phyloP scores from a whole-genome alignment of 768 basidiomycete genomes.

The Auricularia auricula-judae region DNA sequence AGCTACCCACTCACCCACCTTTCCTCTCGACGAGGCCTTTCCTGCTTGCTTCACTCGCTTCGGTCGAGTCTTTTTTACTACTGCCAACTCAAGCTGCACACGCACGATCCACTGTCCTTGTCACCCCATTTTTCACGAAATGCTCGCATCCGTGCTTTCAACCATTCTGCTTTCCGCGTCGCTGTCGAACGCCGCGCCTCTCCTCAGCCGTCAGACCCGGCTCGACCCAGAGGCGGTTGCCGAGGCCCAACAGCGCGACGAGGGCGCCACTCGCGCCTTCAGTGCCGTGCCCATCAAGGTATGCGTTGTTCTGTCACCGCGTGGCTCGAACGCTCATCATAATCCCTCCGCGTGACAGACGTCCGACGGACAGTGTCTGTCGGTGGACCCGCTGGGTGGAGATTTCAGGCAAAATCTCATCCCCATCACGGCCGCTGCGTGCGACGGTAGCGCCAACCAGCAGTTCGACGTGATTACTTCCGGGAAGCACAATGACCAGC shows the following conservation, averaged over 20 bases:
- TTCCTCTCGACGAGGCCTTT: neutral
- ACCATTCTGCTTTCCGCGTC: neutral
- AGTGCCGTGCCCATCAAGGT: slow-evolving; percentile 5
- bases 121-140: neutral
- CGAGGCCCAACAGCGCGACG: slow-evolving; percentile 3
- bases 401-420: slow-evolving; percentile 6
- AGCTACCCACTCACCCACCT: neutral
- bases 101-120: neutral
- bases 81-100: neutral
- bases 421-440: neutral
- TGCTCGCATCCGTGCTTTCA: neutral
- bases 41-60: neutral
- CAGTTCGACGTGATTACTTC: slow-evolving; percentile 2
- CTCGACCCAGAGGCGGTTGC: slow-evolving; percentile 4
- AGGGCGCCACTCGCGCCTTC: slow-evolving; percentile 5
- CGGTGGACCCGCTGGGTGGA: slow-evolving; percentile 1
- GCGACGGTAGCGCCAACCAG: neutral
- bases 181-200: neutral
- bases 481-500: slow-evolving; percentile 1
- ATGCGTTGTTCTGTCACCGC: neutral
- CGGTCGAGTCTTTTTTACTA: neutral
- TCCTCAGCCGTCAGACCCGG: neutral
- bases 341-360: neutral
- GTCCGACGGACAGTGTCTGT: slow-evolving; percentile 2
- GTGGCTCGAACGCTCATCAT: neutral